Evolutionary conservation across 2,329 filamentous ascomycete genomes (phyloP).

Genomic region (Colletotrichum shisoi): DNA sequence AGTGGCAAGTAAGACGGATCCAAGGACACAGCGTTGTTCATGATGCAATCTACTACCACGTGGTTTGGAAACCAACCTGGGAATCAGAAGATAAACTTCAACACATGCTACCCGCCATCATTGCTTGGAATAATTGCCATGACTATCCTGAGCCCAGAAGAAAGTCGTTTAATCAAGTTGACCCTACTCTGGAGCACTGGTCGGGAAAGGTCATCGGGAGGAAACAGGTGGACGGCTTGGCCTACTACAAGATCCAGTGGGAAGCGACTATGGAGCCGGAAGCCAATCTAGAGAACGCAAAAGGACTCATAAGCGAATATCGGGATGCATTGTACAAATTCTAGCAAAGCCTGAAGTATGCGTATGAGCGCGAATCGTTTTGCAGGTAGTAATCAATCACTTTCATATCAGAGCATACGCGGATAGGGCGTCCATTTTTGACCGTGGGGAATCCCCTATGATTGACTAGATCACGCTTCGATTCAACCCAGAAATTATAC

Average conservation of each 20-base stretch:
- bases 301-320: background rate
- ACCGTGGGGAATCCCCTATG: too few relatives aligned
- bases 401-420: background rate
- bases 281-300: constrained; percentile 11
- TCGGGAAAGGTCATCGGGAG: constrained; percentile 3
- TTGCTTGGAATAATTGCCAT: constrained; percentile 9
- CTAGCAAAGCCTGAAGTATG: background rate
- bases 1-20: background rate
- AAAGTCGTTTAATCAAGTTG: background rate
- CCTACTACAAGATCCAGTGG: constrained; percentile 5
- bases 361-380: background rate
- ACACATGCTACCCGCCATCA: background rate
- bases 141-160: constrained; percentile 7
- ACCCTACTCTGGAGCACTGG: constrained; percentile 9
- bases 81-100: constrained; percentile 5
- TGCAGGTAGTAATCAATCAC: background rate
- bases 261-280: constrained; percentile 5
- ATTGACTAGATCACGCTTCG: too few relatives aligned
- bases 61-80: constrained; percentile 15
- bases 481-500: too few relatives aligned
- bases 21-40: background rate
- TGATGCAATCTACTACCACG: background rate
- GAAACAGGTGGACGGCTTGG: background rate
- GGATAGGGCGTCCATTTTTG: background rate
- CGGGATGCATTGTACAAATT: background rate